Percentiles rank a stretch among this genome's conserved stretches.
Evolutionary conservation across 306 rosid species (phyloP).

Genomic region (Lotus japonicus): DNA sequence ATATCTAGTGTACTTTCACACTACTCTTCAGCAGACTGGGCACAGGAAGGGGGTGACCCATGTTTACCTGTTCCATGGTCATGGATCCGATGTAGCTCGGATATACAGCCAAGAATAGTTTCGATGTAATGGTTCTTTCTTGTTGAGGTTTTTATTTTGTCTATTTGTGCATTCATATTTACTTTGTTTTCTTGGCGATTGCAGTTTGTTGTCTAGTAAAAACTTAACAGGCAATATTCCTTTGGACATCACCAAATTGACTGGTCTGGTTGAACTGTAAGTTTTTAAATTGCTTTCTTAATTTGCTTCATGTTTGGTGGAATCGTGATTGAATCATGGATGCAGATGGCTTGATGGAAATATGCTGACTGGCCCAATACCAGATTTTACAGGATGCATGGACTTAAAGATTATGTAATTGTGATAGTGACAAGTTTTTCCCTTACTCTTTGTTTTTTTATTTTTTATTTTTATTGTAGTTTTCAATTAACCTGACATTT

Average conservation of each 20-base stretch:
- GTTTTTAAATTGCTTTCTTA: conserved; percentile 27
- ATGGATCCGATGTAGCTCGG: conserved; percentile 81
- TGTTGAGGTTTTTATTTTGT: conserved; percentile 12
- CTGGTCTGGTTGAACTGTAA: conserved; percentile 79
- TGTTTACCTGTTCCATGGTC: conserved; percentile 97
- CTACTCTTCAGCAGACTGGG: conserved; percentile 64
- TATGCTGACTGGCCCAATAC: conserved; percentile 60
- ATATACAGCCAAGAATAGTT: conserved; percentile 70
- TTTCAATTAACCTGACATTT: too few relatives aligned
- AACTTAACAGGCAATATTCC: conserved; percentile 84
- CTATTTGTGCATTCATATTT: conserved; percentile 1
- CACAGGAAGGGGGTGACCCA: conserved; percentile 92
- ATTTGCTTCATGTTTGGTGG: conserved; percentile 17
- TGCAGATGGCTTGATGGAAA: conserved; percentile 44
- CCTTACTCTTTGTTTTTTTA: conserved; percentile 8
- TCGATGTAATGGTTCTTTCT: conserved; percentile 51
- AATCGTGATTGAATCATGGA: neutral
- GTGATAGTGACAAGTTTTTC: conserved; percentile 20
- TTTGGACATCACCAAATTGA: conserved; percentile 58
- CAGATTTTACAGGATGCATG: conserved; percentile 72
- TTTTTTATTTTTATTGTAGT: too few relatives aligned
- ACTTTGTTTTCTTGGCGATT: conserved; percentile 25
- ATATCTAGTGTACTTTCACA: conserved; percentile 53
- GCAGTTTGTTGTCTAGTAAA: conserved; percentile 65
- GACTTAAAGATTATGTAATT: conserved; percentile 80